Percentiles rank a stretch among this genome's conserved stretches.
Evolutionary conservation across 1,139 yeast genomes (phyloP).

Genomic region (Yamadazyma dushanensis): DNA sequence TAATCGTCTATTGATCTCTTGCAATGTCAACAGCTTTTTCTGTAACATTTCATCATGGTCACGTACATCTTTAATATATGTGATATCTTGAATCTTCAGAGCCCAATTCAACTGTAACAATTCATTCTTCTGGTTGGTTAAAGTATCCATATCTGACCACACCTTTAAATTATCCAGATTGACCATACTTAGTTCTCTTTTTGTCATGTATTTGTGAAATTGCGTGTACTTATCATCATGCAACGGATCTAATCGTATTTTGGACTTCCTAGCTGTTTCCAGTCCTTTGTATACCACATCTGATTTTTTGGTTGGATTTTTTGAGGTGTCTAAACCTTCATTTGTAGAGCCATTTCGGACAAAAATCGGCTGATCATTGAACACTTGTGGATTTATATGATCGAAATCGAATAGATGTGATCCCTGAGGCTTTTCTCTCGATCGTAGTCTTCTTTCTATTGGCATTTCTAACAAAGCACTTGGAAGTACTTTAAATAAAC

Average conservation of each 20-base stretch:
- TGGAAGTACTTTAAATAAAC: neutral
- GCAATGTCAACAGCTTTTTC: conserved; percentile 53
- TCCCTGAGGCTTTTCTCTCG: conserved; percentile 17
- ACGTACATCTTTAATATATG: conserved; percentile 48
- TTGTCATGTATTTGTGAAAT: conserved; percentile 64
- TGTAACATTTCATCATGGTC: conserved; percentile 48
- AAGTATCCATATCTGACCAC: conserved; percentile 51
- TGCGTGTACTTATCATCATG: conserved; percentile 43
- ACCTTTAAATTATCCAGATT: conserved; percentile 55
- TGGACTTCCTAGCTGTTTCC: conserved; percentile 23
- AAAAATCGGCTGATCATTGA: conserved; percentile 22
- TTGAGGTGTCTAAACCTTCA: neutral
- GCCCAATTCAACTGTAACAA: conserved; percentile 60
- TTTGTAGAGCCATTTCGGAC: conserved; percentile 6
- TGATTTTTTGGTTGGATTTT: neutral
- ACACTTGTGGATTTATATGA: conserved; percentile 26
- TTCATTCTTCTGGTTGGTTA: conserved; percentile 43
- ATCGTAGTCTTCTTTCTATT: conserved; percentile 21
- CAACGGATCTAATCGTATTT: conserved; percentile 38
- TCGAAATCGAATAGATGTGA: conserved; percentile 32
- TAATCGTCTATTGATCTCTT: conserved; percentile 49
- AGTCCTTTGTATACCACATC: neutral
- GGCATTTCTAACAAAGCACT: neutral
- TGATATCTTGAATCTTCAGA: conserved; percentile 49
- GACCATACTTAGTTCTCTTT: conserved; percentile 64